phyloP scores from a whole-genome alignment of 495 filamentous ascomycete genomes.

The Diplogelasinospora grovesii region DNA sequence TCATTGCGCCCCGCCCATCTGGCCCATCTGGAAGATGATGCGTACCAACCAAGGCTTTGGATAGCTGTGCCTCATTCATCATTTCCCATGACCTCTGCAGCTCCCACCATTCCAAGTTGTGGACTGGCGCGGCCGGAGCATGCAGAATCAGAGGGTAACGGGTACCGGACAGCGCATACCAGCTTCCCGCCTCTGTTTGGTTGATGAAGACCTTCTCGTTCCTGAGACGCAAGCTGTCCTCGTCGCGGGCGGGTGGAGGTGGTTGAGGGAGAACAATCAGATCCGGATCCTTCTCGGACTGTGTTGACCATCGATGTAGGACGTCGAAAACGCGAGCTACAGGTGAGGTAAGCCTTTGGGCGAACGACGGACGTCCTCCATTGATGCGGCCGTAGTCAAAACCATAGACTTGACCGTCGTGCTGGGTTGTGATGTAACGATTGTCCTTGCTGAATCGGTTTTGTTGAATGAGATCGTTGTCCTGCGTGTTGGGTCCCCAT shows the following conservation, averaged over 20 bases:
- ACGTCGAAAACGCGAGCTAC: constrained; percentile 91
- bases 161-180: constrained; percentile 88
- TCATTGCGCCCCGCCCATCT: neutral
- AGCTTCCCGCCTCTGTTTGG: constrained; percentile 73
- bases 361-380: constrained; percentile 31
- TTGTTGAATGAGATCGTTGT: constrained; percentile 79
- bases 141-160: constrained; percentile 81
- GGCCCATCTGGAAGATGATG: constrained; percentile 33
- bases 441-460: constrained; percentile 74
- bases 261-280: constrained; percentile 87
- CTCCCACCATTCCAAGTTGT: constrained; percentile 51
- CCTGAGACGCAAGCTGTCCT: constrained; percentile 49
- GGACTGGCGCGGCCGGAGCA: constrained; percentile 59
- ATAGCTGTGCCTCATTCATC: constrained; percentile 27
- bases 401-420: constrained; percentile 80
- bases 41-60: constrained; percentile 39
- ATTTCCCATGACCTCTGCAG: constrained; percentile 25
- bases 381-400: constrained; percentile 56
- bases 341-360: constrained; percentile 68
- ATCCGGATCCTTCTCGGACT: constrained; percentile 49
- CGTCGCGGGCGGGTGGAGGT: constrained; percentile 52
- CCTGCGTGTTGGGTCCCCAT: constrained; percentile 89
- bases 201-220: constrained; percentile 77
- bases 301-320: constrained; percentile 56
- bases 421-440: constrained; percentile 79